These are phyloP conservation scores for Zostera marina DNA, from an alignment of 116 monocot genomes.

Conservation along the genomic window DNA sequence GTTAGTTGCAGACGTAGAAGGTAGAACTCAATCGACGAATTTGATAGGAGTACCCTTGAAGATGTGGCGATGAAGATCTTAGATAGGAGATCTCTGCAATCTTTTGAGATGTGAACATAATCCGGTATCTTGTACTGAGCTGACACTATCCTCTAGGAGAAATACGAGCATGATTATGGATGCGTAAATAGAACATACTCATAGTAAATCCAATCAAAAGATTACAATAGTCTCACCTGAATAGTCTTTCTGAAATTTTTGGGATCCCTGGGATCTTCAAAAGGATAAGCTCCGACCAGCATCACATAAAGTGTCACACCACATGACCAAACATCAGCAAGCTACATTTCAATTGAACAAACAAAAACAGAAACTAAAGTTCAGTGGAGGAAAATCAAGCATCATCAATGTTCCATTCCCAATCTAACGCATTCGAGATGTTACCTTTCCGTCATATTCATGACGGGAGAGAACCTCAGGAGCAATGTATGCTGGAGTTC, in stretches of 20 bases:
- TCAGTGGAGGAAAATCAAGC: not conserved
- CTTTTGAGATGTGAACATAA: slow-evolving; percentile 50
- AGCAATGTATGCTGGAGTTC: slow-evolving; percentile 25
- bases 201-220: not conserved
- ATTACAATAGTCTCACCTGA: slow-evolving; percentile 24
- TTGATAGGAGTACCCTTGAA: slow-evolving; percentile 29
- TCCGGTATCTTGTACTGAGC: slow-evolving; percentile 79
- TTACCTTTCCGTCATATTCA: slow-evolving; percentile 25
- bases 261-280: slow-evolving; percentile 76
- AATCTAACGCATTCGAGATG: not conserved
- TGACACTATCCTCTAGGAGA: slow-evolving; percentile 49
- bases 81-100: slow-evolving; percentile 69
- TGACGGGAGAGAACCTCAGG: slow-evolving; percentile 18
- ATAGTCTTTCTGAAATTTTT: slow-evolving; percentile 72
- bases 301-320: slow-evolving; percentile 93
- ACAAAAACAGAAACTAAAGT: not conserved
- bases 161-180: too few relatives aligned
- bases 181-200: not conserved
- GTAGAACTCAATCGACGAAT: too few relatives aligned
- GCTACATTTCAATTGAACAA: slow-evolving; percentile 16
- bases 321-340: slow-evolving; percentile 98
- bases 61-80: slow-evolving; percentile 73
- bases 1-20: not conserved
- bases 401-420: not conserved
- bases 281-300: slow-evolving; percentile 89